A percentile compares a stretch with the other conserved stretches of the same genome.
phyloP scores from a whole-genome alignment of 192 early-diverging fungal genomes.

The Linnemannia zychae region DNA sequence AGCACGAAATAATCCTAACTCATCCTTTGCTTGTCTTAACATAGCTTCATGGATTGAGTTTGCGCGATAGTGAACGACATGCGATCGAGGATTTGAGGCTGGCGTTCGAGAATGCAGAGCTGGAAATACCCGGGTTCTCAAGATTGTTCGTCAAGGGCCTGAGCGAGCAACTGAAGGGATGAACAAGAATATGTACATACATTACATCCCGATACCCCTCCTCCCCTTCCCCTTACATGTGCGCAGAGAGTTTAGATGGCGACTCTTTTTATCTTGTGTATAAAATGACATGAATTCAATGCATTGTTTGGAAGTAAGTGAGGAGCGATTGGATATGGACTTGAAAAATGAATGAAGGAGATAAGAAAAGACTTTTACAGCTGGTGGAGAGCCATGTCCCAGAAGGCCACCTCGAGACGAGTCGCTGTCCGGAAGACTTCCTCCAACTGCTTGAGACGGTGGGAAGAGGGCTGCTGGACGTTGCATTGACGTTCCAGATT shows the following conservation, averaged over 20 bases:
- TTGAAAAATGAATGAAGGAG: neutral
- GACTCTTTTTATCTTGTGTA: neutral
- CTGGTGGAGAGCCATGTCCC: slow-evolving; percentile 69
- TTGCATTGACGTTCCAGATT: slow-evolving; percentile 66
- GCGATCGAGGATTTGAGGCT: slow-evolving; percentile 39
- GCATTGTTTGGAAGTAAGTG: neutral
- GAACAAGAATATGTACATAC: neutral
- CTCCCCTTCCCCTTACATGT: neutral
- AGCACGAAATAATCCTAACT: neutral
- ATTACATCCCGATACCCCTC: neutral
- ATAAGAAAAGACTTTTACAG: slow-evolving; percentile 1
- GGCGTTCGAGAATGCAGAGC: slow-evolving; percentile 54
- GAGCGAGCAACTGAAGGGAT: slow-evolving; percentile 53
- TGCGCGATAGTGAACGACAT: slow-evolving; percentile 37
- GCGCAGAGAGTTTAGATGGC: neutral
- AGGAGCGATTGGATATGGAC: neutral
- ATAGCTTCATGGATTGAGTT: slow-evolving; percentile 44
- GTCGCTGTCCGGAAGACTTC: slow-evolving; percentile 79
- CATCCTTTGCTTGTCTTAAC: neutral
- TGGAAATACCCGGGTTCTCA: slow-evolving; percentile 45
- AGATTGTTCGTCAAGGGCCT: slow-evolving; percentile 46
- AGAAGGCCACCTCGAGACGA: slow-evolving; percentile 81
- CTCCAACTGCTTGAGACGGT: slow-evolving; percentile 71
- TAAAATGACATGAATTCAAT: neutral
- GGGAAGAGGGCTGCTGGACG: slow-evolving; percentile 64